Evolutionary conservation across 177 flowering plant species (phyloP), one percentile per base, ranked within the genome.

Genomic region (Vitis hybrid): DNA sequence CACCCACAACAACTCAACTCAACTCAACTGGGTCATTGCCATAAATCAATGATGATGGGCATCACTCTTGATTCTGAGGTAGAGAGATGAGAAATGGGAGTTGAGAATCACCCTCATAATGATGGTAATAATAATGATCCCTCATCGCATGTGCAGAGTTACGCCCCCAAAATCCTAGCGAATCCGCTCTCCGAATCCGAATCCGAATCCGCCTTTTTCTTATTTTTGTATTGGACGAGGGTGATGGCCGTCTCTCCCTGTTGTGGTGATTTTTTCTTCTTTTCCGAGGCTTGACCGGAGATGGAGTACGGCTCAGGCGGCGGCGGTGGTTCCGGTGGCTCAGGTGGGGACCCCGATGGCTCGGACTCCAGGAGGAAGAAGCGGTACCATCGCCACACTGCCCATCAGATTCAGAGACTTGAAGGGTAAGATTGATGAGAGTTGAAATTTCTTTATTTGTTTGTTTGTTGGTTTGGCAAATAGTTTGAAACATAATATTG

Each of bases 351-450:
- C 74, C 84, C 73, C 22, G 91, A 88, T 57, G 73, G 74, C 50
- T 79, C 85, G 39, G 91, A 87, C 69, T 65, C 78, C 1, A 71
- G 77, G 77, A 86, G 77, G 83, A 90, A 87, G 83, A 90, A 90
- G 78, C 86, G 90, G 1, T 86, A 85, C 71, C 96, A 90, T 69
- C 87, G 96, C 20, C 93, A 88, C 73, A 86, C 93, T 19, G 84
- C 88, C 61, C 68, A 83, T 60, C 96, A 90, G 86, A 90, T 90
- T 88, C 93, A 86, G 72, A 79, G 79, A 60, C 91, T 90, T 50
- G 96, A 90, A 84, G 53, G 82, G 96, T 90, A 81, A 78, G 82
- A 50, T 7, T 20, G 4, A 39, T 31, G 11, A n/a, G 62, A 31
- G 12, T 45, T 29, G 50, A 6, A 48, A 61, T 3, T 55, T 60